Percentiles rank a stretch among this genome's conserved stretches.
Conservation (phyloP, 2,329 filamentous ascomycete genomes). For the Penicillium thymicola region DNA sequence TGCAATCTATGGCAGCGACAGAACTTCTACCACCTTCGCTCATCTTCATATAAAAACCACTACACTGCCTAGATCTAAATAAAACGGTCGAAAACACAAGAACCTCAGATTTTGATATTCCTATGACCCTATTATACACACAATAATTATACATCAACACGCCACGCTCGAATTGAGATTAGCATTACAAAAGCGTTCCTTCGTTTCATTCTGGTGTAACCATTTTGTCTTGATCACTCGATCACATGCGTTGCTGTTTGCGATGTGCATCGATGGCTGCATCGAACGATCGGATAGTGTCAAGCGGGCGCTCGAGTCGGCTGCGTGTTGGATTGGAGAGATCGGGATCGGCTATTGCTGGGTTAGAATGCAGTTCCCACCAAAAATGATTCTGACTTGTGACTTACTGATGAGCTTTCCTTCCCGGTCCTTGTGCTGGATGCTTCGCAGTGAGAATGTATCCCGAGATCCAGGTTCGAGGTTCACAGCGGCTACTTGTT, state of each 20-base stretch:
- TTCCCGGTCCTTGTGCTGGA: constrained; percentile 71
- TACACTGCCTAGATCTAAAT: neutral
- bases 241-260: constrained; percentile 45
- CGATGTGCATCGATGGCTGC: constrained; percentile 70
- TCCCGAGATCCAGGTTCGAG: constrained; percentile 11
- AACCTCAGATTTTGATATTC: neutral
- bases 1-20: neutral
- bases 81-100: neutral
- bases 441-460: constrained; percentile 65
- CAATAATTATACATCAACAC: constrained; percentile 9
- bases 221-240: neutral
- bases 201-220: constrained; percentile 3
- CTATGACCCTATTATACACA: neutral
- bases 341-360: constrained; percentile 73
- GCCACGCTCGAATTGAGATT: neutral
- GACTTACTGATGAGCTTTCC: constrained; percentile 73
- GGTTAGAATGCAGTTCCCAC: constrained; percentile 8
- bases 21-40: neutral
- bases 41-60: too few relatives aligned
- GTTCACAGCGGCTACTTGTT: constrained; percentile 22
- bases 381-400: neutral
- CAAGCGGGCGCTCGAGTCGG: constrained; percentile 82
- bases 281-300: constrained; percentile 88
- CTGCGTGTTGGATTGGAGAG: constrained; percentile 83
- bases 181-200: constrained; percentile 7